These are phyloP conservation scores for Alternaria brassicae DNA, from an alignment of 2,329 filamentous ascomycete genomes.

Conservation along the genomic window DNA sequence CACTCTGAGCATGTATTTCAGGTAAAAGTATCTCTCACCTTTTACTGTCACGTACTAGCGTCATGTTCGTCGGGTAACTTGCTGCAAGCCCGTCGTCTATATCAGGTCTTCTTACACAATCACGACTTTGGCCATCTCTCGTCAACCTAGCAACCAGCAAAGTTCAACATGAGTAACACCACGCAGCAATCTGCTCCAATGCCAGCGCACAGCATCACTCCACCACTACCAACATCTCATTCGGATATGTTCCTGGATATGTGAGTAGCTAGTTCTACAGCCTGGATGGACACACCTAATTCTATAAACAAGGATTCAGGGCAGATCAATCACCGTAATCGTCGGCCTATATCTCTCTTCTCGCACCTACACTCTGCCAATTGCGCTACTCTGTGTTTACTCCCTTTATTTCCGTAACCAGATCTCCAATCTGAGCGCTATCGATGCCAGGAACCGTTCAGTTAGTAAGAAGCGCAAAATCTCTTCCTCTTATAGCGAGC, in stretches of 20 bases:
- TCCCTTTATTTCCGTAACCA: conserved; percentile 16
- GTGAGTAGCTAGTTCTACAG: neutral
- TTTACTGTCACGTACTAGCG: neutral
- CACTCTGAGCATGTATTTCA: neutral
- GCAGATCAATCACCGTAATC: conserved; percentile 7
- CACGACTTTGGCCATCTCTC: neutral
- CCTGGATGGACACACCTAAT: neutral
- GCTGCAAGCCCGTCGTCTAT: neutral
- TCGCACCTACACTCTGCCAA: conserved; percentile 16
- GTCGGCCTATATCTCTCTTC: conserved; percentile 6
- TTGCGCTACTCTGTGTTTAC: conserved; percentile 15
- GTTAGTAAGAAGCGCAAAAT: conserved; percentile 24
- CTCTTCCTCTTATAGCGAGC: neutral
- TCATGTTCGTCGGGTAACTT: neutral
- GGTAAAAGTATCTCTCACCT: neutral
- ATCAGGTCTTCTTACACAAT: neutral
- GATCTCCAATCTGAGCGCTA: neutral
- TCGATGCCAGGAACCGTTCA: too few relatives aligned
- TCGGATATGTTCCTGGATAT: conserved; percentile 12
- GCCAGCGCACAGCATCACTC: neutral
- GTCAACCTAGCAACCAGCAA: neutral
- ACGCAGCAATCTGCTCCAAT: neutral
- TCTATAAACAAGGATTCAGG: conserved; percentile 14
- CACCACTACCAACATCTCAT: neutral
- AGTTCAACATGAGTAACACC: neutral